Evolutionary conservation across 2,329 filamentous ascomycete genomes (phyloP), one percentile per base, ranked within the genome.

Genomic region (Paecilomyces sp.): DNA sequence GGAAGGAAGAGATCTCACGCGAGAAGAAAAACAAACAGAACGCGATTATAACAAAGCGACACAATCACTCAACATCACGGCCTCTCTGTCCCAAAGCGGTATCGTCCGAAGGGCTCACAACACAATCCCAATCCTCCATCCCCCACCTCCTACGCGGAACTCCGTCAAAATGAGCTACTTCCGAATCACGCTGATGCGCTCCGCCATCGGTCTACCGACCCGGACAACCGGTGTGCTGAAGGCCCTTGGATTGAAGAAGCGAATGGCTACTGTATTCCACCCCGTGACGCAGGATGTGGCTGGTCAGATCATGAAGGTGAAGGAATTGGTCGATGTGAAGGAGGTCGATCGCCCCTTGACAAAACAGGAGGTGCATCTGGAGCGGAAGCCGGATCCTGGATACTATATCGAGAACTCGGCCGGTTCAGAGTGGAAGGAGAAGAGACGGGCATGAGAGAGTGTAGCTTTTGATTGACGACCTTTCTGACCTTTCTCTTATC

Each of bases 281-380:
- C 89, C 90, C 41, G 91, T 96, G 62, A 84, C 84, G 62, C 85
- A 87, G 51, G 87, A 91, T 66, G 86, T 91, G 63, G 92, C 92
- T 9, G 92, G 92, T 72, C 91, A 95, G 80, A 91, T 97, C 70
- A 88, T 97, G 82, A 88, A 89, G 76, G 91, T 97, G 68, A 97
- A 97, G 81, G 92, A 97, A 78, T 80, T 97, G 63, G 90, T 97
- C 54, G 82, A 85, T 58, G 91, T 96, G 36, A 80, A 86, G 66
- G 92, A 96, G 78, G 91, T 95, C 53, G 85, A 87, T 34, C 73
- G 77, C 62, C 74, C 82, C 33, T 73, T 91, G 76, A 87, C 81
- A 7, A 84, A 85, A 71, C 75, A 78, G 59, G 85, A 96, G 79
- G 82, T 96, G 70, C 86, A 86, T 77, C 84, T 82, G 57, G 80